Evolutionary conservation across 495 filamentous ascomycete species (phyloP), one percentile per base, ranked within the genome.

Genomic region (Penicillium lagena): DNA sequence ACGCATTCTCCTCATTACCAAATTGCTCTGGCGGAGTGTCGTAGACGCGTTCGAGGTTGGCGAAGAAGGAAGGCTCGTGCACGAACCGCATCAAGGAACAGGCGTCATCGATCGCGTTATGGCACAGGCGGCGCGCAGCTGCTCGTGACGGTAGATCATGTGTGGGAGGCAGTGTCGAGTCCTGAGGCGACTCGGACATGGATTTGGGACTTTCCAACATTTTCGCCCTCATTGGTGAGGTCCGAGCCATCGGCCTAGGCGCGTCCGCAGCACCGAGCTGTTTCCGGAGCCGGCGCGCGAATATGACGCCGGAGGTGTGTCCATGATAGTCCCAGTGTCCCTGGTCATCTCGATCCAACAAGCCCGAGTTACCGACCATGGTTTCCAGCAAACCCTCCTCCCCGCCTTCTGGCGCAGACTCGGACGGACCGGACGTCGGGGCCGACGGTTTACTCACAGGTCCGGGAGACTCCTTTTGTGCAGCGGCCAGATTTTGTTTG

Each of bases 271-370:
- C 55, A n/a, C 89, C 81, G 46, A 95, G 83, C 58, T 96, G 87
- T 53, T 89, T 86, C 46, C 88, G 82, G 76, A 98, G 80, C 32
- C 86, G 80, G 50, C 79, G 74, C 40, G 96, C 75, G 64, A 95
- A 97, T 46, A 88, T 85, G 37, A 91, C 73, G 0, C 93, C 90
- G 5, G 93, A 98, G 0, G 91, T 96, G 46, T 87, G 87, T 34
- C 93, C 93, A 58, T 93, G 87, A 54, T 95, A 98, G 58, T 96
- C 93, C 82, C 87, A 95, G 51, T 95, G 77, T 13, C 91, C 91
- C 51, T 82, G 78, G 51, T 98, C 93, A 60, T 95, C 90, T 12
- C 96, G 73, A 56, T 96, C 94, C 10, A 98, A 72, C 57, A 83
- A 87, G 31, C 90, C 93, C 6, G 87, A 87, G 38, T 87, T 83